These are phyloP conservation scores for Fraxinus quadrangulata DNA, from an alignment of 257 asterid species.

Conservation along the genomic window DNA sequence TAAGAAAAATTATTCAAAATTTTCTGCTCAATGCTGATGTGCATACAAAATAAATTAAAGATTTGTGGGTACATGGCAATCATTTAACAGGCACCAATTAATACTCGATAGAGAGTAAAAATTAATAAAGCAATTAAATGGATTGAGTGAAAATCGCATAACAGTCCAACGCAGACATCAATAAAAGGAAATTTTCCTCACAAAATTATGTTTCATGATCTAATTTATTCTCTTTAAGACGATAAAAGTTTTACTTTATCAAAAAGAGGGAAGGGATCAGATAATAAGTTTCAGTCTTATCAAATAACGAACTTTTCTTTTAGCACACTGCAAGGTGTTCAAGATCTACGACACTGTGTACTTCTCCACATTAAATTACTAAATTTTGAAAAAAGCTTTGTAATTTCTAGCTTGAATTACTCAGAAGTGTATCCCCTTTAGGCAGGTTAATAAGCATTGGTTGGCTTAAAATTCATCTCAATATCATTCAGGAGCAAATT, in stretches of 20 bases:
- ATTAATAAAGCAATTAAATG: too few relatives aligned
- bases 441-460: not conserved
- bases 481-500: not conserved
- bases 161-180: not conserved
- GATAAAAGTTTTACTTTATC: too few relatives aligned
- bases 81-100: not conserved
- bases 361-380: not conserved
- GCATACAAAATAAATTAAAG: not conserved
- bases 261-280: not conserved
- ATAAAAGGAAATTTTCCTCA: not conserved
- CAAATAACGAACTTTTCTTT: not conserved
- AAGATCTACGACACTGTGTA: not conserved
- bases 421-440: not conserved
- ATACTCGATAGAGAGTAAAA: not conserved
- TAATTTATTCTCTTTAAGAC: not conserved
- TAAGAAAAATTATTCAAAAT: not conserved
- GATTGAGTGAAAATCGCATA: not conserved
- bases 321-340: not conserved
- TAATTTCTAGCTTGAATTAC: not conserved
- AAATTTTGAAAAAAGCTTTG: not conserved
- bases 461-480: not conserved
- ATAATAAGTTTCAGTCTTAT: not conserved
- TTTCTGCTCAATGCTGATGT: not conserved
- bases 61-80: not conserved
- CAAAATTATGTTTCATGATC: not conserved